Evolutionary conservation across 2,329 filamentous ascomycete genomes (phyloP).

Genomic region (Tothia fuscella): DNA sequence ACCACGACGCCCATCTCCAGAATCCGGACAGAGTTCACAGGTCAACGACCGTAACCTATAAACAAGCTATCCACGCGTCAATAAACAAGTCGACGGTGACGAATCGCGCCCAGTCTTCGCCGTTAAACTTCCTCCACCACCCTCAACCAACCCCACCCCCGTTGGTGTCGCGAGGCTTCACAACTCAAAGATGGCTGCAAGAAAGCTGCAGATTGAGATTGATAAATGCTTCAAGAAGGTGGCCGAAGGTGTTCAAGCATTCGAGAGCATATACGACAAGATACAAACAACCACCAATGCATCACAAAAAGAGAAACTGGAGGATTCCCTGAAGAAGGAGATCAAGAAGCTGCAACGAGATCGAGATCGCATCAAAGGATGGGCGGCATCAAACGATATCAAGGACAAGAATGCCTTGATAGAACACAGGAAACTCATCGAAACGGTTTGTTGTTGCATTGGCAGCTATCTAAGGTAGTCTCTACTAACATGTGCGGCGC

Average conservation of each 20-base stretch:
- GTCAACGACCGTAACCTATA: no score
- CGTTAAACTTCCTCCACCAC: background rate
- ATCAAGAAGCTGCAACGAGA: slow-evolving; percentile 99
- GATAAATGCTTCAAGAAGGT: slow-evolving; percentile 99
- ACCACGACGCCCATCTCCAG: no score
- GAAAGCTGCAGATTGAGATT: slow-evolving; percentile 95
- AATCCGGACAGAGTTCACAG: no score
- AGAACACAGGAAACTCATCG: slow-evolving; percentile 90
- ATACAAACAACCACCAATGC: slow-evolving; percentile 85
- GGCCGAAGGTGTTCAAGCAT: slow-evolving; percentile 78
- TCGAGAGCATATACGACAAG: slow-evolving; percentile 95
- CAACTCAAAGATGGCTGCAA: slow-evolving; percentile 61
- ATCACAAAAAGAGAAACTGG: slow-evolving; percentile 94
- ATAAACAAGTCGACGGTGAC: no score
- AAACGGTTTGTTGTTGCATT: slow-evolving; percentile 59
- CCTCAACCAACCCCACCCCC: background rate
- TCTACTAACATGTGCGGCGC: slow-evolving; percentile 26
- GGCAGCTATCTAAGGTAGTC: slow-evolving; percentile 7
- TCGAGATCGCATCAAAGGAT: slow-evolving; percentile 98
- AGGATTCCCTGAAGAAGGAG: slow-evolving; percentile 96
- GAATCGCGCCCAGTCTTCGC: no score
- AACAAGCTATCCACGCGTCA: no score
- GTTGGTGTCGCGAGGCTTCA: background rate
- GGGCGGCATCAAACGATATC: slow-evolving; percentile 96
- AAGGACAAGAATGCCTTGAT: slow-evolving; percentile 96